Percentiles rank a stretch among this genome's conserved stretches.
phyloP scores from a whole-genome alignment of 352 stramenopile species.

The Phytophthora pinifolia region DNA sequence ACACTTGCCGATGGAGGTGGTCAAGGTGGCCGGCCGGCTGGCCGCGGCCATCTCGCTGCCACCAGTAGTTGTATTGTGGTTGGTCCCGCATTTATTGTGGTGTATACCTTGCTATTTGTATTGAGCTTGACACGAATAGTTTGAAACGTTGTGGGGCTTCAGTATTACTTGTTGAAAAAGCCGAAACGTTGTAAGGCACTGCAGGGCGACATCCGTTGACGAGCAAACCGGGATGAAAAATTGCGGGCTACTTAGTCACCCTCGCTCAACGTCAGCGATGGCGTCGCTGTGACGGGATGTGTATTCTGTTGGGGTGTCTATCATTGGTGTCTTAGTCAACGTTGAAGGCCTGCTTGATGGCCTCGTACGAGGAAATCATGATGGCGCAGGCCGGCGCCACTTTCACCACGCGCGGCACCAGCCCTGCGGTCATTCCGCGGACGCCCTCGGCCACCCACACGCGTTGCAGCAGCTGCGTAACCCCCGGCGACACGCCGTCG shows the following conservation, averaged over 20 bases:
- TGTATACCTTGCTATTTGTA: no score
- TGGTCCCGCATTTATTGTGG: no score
- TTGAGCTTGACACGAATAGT: no score
- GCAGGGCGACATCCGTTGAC: constrained; percentile 17
- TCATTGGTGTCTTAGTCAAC: constrained; percentile 27
- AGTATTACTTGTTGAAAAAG: no score
- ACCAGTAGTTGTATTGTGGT: no score
- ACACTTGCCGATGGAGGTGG: constrained; percentile 5
- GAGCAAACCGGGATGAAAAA: constrained; percentile 27
- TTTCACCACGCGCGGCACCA: constrained; percentile 63
- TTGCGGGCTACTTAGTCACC: constrained; percentile 20
- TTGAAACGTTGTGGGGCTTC: no score
- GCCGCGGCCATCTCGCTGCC: neutral
- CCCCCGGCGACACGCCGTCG: constrained; percentile 21
- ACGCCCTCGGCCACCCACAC: constrained; percentile 48
- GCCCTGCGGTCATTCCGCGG: constrained; percentile 45
- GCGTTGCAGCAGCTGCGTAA: constrained; percentile 47
- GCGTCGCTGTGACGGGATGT: no score
- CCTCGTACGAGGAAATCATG: constrained; percentile 81
- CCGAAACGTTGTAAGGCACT: no score
- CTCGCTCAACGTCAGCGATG: no score
- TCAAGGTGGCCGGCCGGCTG: no score
- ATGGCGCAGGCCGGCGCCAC: constrained; percentile 77
- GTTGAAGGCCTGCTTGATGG: constrained; percentile 59
- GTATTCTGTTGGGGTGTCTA: neutral